phyloP scores from a whole-genome alignment of 1,284 basidiomycete genomes.

The Trichosporon coremiiforme region DNA sequence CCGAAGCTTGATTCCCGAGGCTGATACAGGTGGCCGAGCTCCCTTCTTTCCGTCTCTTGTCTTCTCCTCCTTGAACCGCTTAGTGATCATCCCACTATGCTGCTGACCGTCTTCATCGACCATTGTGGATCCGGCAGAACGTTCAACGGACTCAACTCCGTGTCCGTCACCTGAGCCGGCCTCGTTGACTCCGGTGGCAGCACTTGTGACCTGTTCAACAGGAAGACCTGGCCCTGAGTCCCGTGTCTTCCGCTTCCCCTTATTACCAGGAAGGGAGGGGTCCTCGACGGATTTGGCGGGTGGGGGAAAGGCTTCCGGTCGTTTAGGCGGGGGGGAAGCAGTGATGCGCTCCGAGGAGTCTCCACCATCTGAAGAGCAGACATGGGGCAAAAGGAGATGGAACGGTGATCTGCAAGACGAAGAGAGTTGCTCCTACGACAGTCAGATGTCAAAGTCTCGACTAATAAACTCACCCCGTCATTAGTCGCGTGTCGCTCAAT shows the following conservation, averaged over 20 bases:
- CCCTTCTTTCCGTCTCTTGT: constrained; percentile 19
- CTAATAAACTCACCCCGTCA: constrained; percentile 35
- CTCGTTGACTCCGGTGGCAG: background rate
- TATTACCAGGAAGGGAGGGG: constrained; percentile 6
- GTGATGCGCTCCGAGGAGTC: background rate
- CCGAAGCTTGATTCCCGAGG: background rate
- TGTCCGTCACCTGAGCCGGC: background rate
- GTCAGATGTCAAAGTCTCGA: background rate
- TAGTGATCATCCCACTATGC: background rate
- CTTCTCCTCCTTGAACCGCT: constrained; percentile 21
- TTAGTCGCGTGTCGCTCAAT: constrained; percentile 46
- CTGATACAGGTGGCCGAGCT: background rate
- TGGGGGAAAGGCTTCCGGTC: constrained; percentile 42
- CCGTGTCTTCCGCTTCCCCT: constrained; percentile 39
- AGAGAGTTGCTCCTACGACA: constrained; percentile 14
- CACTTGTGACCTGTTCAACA: background rate
- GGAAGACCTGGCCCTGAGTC: background rate
- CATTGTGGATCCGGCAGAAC: background rate
- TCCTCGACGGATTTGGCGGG: constrained; percentile 8
- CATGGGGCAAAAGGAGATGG: constrained; percentile 48
- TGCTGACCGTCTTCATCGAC: background rate
- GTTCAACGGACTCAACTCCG: background rate
- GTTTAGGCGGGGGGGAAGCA: constrained; percentile 36
- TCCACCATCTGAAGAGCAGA: constrained; percentile 35
- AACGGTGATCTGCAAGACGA: constrained; percentile 46